Evolutionary conservation across 495 filamentous ascomycete genomes (phyloP), one percentile per base, ranked within the genome.

Genomic region (Xeromyces bisporus): DNA sequence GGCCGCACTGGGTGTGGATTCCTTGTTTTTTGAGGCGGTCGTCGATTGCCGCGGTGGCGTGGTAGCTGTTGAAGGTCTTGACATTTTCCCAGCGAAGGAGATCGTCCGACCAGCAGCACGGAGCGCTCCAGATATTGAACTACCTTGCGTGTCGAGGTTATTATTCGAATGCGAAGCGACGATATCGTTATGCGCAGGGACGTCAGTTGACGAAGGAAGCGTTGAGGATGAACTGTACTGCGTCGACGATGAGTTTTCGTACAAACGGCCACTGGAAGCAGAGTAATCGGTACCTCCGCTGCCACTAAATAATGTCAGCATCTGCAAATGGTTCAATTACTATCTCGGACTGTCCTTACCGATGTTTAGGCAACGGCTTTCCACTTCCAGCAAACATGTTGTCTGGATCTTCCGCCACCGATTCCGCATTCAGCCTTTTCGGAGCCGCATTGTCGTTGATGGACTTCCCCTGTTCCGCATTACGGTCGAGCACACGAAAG

Each of bases 171-270:
- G 63, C 9, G 51, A 48, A n/a, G 58, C 45, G 20, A 55, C 54
- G 44, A 54, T 55, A 31, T 77, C 70, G 21, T 77, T 68, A 33
- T 71, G 62, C 4, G 52, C 50, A 13, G 60, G 57, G 5, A 64
- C 48, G 36, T 81, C 79, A 14, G 73, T 72, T 6, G 77, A 80
- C 5, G 77, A 82, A 14, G 78, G 76, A 6, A 75, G 54, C 11
- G 77, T 83, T 4, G 78, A 80, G 10, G 73, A 70, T 33, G 79
- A 79, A 44, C 76, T 81, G 38, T 78, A 62, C 29, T 75, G 71
- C 7, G 53, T 58, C n/a, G 64, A 64, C 18, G 57, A 54, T 17
- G 77, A 77, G 41, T 71, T 74, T 40, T 82, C 66, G 41, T 62
- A 50, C 4, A 43, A 37, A 25, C 45, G 71, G 32, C 60, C 62